phyloP scores from a whole-genome alignment of 768 basidiomycete genomes.

The Tricholoma furcatifolium region DNA sequence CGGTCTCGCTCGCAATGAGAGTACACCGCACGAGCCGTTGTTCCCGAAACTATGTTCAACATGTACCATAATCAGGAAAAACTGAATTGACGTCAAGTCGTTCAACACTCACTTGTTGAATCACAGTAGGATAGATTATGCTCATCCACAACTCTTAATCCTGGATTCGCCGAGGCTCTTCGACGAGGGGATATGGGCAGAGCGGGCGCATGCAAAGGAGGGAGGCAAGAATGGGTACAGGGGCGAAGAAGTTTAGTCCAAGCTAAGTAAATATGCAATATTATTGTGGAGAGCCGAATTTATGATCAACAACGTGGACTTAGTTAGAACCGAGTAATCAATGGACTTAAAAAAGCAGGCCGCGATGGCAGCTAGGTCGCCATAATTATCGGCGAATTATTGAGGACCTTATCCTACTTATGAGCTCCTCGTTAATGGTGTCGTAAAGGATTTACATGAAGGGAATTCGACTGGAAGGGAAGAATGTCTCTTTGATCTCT shows the following conservation, averaged over 20 bases:
- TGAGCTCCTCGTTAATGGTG: too few relatives aligned
- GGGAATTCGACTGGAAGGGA: too few relatives aligned
- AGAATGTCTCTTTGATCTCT: background rate
- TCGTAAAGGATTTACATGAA: too few relatives aligned
- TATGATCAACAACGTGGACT: slow-evolving; percentile 2
- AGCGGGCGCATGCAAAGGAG: background rate
- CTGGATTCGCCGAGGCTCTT: background rate
- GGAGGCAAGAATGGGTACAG: background rate
- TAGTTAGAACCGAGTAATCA: slow-evolving; percentile 6
- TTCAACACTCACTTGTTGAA: background rate
- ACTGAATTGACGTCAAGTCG: background rate
- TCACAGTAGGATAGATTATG: background rate
- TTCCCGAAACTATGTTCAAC: slow-evolving; percentile 17
- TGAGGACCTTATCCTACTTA: too few relatives aligned
- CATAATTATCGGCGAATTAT: too few relatives aligned
- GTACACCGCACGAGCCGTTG: slow-evolving; percentile 25
- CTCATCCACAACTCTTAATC: slow-evolving; percentile 1
- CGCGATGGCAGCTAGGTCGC: background rate
- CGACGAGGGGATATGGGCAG: background rate
- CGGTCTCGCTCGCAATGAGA: slow-evolving; percentile 23
- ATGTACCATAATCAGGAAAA: background rate
- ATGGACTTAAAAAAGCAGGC: background rate
- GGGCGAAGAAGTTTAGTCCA: background rate
- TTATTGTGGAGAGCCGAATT: slow-evolving; percentile 3
- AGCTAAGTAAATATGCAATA: background rate